Percentiles rank a stretch among this genome's conserved stretches.
These are phyloP conservation scores for Perkinsus marinus DNA, from an alignment of 169 alveolate genomes.

Conservation along the genomic window DNA sequence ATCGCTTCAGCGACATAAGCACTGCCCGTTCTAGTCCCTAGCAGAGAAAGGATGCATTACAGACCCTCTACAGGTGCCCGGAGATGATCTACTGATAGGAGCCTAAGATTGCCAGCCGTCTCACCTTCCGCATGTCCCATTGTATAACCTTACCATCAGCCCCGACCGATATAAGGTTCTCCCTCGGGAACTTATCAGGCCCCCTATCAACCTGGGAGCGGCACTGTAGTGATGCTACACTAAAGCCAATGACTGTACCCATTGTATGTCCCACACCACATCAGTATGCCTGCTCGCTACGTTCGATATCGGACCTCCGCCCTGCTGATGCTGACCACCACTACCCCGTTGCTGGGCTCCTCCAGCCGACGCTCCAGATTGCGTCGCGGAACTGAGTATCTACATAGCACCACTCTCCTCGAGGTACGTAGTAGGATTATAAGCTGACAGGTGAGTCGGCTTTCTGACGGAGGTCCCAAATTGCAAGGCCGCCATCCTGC, in stretches of 20 bases:
- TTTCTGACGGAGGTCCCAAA: slow-evolving; percentile 58
- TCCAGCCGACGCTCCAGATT: not conserved
- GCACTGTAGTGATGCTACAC: slow-evolving; percentile 17
- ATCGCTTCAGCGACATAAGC: slow-evolving; percentile 55
- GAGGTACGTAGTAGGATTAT: slow-evolving; percentile 14
- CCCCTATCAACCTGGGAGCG: not conserved
- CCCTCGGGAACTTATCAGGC: slow-evolving; percentile 32
- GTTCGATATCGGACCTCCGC: not conserved
- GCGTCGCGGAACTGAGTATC: not conserved
- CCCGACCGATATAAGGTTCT: slow-evolving; percentile 25
- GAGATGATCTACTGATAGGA: too few species aligned
- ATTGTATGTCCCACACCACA: slow-evolving; percentile 77
- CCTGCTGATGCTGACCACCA: not conserved
- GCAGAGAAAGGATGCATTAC: not conserved
- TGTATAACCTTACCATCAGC: slow-evolving; percentile 73
- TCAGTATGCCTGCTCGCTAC: slow-evolving; percentile 66
- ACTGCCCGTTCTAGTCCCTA: slow-evolving; percentile 60
- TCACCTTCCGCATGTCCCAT: slow-evolving; percentile 63
- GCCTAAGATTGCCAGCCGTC: not conserved
- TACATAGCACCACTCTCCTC: slow-evolving; percentile 30
- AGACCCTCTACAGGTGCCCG: too few species aligned
- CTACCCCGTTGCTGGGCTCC: not conserved
- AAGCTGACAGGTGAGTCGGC: slow-evolving; percentile 45
- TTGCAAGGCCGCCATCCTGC: slow-evolving; percentile 65
- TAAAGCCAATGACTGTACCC: slow-evolving; percentile 56